phyloP scores from a whole-genome alignment of 371 early-diverging fungal species.

The Blastocladiella emersonii region DNA sequence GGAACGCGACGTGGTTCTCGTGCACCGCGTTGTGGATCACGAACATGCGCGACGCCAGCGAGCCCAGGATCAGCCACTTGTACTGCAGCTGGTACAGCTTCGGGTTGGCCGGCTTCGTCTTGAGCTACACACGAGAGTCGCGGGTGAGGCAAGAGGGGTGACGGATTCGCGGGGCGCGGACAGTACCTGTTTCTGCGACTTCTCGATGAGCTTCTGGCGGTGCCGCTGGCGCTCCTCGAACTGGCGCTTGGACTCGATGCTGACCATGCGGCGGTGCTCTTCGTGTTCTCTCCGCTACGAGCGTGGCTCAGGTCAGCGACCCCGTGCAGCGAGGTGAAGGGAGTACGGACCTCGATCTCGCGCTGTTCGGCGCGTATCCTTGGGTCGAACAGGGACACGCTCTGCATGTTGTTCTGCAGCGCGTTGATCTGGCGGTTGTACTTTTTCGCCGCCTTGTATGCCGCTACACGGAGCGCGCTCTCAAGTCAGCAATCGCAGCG shows the following conservation, averaged over 20 bases:
- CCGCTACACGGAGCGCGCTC: not conserved
- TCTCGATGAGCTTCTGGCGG: not conserved
- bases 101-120: not conserved
- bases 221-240: not conserved
- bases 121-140: not conserved
- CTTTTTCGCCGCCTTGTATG: slow-evolving; percentile 1
- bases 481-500: not conserved
- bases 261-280: not conserved
- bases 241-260: not conserved
- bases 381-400: not conserved
- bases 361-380: not conserved
- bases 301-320: not conserved
- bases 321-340: not conserved
- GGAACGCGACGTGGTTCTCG: slow-evolving; percentile 4
- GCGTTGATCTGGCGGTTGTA: not conserved
- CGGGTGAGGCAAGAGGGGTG: too few relatives aligned
- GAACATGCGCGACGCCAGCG: slow-evolving; percentile 18
- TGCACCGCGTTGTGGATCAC: slow-evolving; percentile 16
- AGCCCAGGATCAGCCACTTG: slow-evolving; percentile 30
- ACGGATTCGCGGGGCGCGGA: too few relatives aligned
- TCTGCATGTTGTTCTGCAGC: not conserved
- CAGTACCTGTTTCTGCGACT: not conserved
- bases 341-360: not conserved
- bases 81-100: slow-evolving; percentile 14
- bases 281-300: not conserved